Conservation (phyloP, 2,329 filamentous ascomycete species). For the Penicillium janthinellum region DNA sequence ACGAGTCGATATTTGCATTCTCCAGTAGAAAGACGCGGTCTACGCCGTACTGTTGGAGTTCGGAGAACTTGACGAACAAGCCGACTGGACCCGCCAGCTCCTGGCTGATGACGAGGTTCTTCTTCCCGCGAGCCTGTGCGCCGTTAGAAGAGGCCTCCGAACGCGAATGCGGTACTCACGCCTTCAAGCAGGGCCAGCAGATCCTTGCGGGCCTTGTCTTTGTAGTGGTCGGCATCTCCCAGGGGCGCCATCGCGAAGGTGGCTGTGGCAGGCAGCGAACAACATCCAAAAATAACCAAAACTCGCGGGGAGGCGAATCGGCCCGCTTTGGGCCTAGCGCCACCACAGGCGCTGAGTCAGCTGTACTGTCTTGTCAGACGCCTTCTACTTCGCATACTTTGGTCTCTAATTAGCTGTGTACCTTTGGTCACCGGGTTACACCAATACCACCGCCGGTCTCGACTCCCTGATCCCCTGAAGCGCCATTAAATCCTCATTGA, state of each 20-base stretch:
- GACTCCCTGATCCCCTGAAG: constrained; percentile 32
- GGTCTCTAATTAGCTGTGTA: not conserved
- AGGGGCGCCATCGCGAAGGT: constrained; percentile 26
- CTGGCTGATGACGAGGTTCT: constrained; percentile 93
- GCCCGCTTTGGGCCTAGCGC: constrained; percentile 25
- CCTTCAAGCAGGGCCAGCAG: constrained; percentile 88
- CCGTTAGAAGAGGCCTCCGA: constrained; percentile 22
- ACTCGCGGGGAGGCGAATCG: constrained; percentile 16
- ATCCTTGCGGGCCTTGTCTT: constrained; percentile 73
- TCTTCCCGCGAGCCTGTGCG: constrained; percentile 89
- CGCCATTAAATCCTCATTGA: constrained; percentile 11
- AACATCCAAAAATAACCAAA: constrained; percentile 26
- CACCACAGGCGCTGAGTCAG: constrained; percentile 18
- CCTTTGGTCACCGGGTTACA: constrained; percentile 14
- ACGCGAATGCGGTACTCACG: constrained; percentile 64
- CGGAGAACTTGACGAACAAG: constrained; percentile 91
- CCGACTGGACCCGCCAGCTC: constrained; percentile 86
- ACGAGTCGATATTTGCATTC: constrained; percentile 91
- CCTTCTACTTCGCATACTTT: not conserved
- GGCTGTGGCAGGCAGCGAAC: constrained; percentile 24
- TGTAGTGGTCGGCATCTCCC: constrained; percentile 49
- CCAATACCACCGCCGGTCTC: constrained; percentile 18
- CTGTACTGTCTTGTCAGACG: constrained; percentile 6
- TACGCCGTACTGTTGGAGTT: constrained; percentile 93
- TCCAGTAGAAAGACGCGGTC: constrained; percentile 97